A percentile compares a stretch with the other conserved stretches of the same genome.
These are phyloP conservation scores for Claviceps sp. DNA, from an alignment of 2,329 filamentous ascomycete species.

Conservation along the genomic window DNA sequence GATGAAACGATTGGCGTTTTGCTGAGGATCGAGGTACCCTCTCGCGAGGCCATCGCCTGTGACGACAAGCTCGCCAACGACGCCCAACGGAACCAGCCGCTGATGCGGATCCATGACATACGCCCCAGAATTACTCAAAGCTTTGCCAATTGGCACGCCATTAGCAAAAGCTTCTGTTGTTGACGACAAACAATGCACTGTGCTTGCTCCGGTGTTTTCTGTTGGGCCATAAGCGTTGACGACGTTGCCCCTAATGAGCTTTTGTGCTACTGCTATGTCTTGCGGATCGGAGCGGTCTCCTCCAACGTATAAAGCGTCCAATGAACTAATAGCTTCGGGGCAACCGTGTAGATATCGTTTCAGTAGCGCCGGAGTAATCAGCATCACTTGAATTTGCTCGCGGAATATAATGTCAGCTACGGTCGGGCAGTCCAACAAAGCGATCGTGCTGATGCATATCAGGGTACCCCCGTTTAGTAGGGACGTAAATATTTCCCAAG, in stretches of 20 bases:
- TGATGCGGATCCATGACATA: conserved; percentile 13
- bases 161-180: neutral
- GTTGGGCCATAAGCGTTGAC: conserved; percentile 7
- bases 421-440: conserved; percentile 2
- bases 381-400: neutral
- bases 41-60: conserved; percentile 14
- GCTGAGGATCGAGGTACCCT: conserved; percentile 10
- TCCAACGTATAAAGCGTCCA: neutral
- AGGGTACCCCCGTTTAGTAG: conserved; percentile 8
- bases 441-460: conserved; percentile 6
- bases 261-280: neutral
- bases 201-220: neutral
- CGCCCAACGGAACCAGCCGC: conserved; percentile 12
- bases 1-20: conserved; percentile 9
- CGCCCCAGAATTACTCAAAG: conserved; percentile 4
- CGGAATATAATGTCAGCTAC: neutral
- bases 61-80: conserved; percentile 16
- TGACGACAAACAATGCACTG: neutral
- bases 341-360: neutral
- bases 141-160: neutral
- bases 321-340: neutral
- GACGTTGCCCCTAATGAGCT: neutral
- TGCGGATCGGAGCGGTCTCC: neutral
- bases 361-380: neutral
- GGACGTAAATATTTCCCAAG: conserved; percentile 7